Percentiles rank a stretch among this genome's conserved stretches.
Conservation (phyloP, 805 yeast species). For the Ogataea saltuana region DNA sequence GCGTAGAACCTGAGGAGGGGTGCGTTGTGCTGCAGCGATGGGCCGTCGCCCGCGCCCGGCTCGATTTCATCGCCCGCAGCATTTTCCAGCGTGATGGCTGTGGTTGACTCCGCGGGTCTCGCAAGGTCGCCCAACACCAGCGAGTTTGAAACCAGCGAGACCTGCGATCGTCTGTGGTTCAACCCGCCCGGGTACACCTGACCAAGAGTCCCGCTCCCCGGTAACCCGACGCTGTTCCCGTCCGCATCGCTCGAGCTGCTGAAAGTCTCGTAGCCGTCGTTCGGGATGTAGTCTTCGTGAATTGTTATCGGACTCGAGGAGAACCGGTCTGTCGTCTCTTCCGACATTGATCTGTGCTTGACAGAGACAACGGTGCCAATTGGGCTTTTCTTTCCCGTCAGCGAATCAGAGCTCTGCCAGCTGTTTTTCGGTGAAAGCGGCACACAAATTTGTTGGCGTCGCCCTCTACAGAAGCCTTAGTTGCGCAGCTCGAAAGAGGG, state of each 20-base stretch:
- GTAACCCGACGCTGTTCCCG: neutral
- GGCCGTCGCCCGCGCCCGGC: neutral
- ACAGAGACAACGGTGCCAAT: neutral
- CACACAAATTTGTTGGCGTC: too few relatives aligned
- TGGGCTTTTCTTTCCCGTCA: neutral
- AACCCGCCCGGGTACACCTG: slow-evolving; percentile 1
- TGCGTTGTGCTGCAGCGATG: neutral
- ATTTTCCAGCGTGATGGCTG: slow-evolving; percentile 32
- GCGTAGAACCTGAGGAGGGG: slow-evolving; percentile 9
- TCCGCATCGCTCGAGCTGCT: slow-evolving; percentile 11
- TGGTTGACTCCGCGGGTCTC: slow-evolving; percentile 35
- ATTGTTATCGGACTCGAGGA: slow-evolving; percentile 25
- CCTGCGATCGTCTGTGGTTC: slow-evolving; percentile 21
- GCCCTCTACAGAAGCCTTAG: too few relatives aligned
- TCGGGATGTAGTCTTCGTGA: slow-evolving; percentile 28
- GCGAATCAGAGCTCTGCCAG: neutral
- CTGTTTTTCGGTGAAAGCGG: neutral
- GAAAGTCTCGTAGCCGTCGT: slow-evolving; percentile 9
- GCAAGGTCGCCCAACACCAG: slow-evolving; percentile 21
- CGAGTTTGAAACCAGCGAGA: slow-evolving; percentile 24
- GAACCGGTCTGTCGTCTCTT: too few relatives aligned
- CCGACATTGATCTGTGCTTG: neutral
- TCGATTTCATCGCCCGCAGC: slow-evolving; percentile 14
- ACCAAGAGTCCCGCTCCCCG: neutral
- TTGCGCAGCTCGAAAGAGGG: too few relatives aligned